phyloP scores from a whole-genome alignment of 2,329 filamentous ascomycete species.

The Exophiala lecanii-corni region DNA sequence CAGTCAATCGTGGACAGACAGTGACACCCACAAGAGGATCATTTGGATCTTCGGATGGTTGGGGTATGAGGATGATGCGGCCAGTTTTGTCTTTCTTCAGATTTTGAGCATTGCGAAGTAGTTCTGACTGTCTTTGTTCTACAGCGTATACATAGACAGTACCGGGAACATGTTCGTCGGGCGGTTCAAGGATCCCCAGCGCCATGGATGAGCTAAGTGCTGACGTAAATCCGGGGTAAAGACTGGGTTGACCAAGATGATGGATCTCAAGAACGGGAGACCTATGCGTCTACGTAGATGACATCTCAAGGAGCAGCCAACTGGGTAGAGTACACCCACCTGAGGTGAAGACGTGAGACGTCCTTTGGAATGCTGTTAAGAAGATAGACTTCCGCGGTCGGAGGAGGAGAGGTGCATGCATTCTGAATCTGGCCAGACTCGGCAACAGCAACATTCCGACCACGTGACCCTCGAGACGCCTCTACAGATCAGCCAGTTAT shows the following conservation, averaged over 20 bases:
- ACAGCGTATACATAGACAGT: constrained; percentile 26
- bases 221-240: not conserved
- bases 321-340: too few relatives aligned
- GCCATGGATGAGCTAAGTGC: constrained; percentile 16
- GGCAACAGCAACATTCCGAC: too few relatives aligned
- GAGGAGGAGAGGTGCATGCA: too few relatives aligned
- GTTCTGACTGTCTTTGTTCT: constrained; percentile 20
- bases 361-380: too few relatives aligned
- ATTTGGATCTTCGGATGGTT: constrained; percentile 85
- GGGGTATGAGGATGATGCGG: constrained; percentile 77
- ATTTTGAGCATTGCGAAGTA: constrained; percentile 33
- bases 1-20: not conserved
- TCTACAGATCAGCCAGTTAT: too few relatives aligned
- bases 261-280: not conserved
- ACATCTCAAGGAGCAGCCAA: too few relatives aligned
- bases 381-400: too few relatives aligned
- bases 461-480: too few relatives aligned
- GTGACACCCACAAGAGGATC: constrained; percentile 66
- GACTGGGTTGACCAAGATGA: too few relatives aligned
- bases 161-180: constrained; percentile 24
- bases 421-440: too few relatives aligned
- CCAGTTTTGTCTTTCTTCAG: constrained; percentile 71
- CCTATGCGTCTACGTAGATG: too few relatives aligned
- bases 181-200: constrained; percentile 25
- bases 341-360: too few relatives aligned